A percentile compares a stretch with the other conserved stretches of the same genome.
Conservation (phyloP, 345 rosid genomes). For the Eutrema heterophyllum region DNA sequence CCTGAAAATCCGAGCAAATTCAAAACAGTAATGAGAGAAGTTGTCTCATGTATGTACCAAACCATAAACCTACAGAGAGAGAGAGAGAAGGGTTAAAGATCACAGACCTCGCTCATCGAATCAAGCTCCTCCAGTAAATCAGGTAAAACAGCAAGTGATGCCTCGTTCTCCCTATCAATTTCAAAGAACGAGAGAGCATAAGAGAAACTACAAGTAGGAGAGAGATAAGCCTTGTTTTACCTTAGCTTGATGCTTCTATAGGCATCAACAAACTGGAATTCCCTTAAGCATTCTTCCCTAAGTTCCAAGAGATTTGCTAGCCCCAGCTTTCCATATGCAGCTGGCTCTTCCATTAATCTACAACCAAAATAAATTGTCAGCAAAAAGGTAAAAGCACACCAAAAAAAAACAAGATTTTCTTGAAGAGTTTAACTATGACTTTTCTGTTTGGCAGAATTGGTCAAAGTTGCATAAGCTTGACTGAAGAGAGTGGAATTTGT, state of each 20-base stretch:
- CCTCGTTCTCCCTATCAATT: conserved; percentile 90
- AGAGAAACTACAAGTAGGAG: conserved; percentile 7
- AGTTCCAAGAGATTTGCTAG: conserved; percentile 97
- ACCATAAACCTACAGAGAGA: neutral
- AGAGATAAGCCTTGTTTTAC: conserved; percentile 31
- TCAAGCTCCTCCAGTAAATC: conserved; percentile 87
- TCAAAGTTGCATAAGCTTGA: neutral
- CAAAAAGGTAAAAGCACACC: neutral
- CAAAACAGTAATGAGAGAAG: neutral
- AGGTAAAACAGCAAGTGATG: conserved; percentile 94
- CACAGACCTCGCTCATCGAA: conserved; percentile 70
- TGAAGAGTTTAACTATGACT: neutral
- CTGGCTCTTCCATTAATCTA: conserved; percentile 98
- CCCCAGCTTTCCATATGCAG: conserved; percentile 96
- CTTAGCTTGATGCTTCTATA: conserved; percentile 97
- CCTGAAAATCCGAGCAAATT: conserved; percentile 41
- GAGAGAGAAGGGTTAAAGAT: conserved; percentile 7
- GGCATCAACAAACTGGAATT: conserved; percentile 91
- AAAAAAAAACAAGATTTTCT: neutral
- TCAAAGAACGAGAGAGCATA: neutral
- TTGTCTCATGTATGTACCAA: neutral
- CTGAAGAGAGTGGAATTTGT: neutral
- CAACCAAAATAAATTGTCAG: conserved; percentile 6
- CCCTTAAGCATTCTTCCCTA: conserved; percentile 97
- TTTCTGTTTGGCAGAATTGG: neutral